phyloP scores from a whole-genome alignment of 257 asterid species.

The Penstemon davidsonii region DNA sequence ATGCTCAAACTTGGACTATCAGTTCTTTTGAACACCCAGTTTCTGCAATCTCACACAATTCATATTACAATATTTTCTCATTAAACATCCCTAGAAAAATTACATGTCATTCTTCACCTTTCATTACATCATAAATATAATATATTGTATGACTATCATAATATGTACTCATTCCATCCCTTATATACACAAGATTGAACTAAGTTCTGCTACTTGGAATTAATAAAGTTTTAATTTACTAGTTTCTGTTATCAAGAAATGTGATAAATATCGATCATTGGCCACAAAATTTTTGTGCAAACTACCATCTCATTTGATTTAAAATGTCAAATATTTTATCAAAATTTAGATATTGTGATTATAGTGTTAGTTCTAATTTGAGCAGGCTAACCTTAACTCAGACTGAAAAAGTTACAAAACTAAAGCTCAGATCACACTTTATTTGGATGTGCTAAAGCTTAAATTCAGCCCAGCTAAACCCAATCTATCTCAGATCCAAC shows the following conservation, averaged over 20 bases:
- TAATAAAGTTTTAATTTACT: too few relatives aligned
- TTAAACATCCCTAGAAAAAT: neutral
- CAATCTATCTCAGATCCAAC: neutral
- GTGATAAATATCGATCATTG: too few relatives aligned
- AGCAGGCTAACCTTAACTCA: slow-evolving; percentile 7
- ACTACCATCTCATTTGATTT: too few relatives aligned
- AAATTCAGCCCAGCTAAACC: slow-evolving; percentile 9
- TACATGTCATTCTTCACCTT: neutral
- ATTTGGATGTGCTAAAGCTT: neutral
- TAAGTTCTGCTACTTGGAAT: too few relatives aligned
- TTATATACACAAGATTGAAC: too few relatives aligned
- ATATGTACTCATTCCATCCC: slow-evolving; percentile 4
- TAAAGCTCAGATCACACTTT: neutral
- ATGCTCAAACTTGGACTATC: slow-evolving; percentile 9
- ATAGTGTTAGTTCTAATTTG: slow-evolving; percentile 6
- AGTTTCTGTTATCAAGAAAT: too few relatives aligned
- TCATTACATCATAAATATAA: slow-evolving; percentile 2
- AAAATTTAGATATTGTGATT: neutral
- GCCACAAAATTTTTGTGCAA: too few relatives aligned
- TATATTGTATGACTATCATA: neutral
- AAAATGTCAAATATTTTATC: neutral
- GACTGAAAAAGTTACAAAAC: slow-evolving; percentile 8
- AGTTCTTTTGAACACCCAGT: neutral
- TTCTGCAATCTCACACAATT: neutral
- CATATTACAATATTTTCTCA: neutral